Evolutionary conservation across 768 basidiomycete genomes (phyloP).

Genomic region (Lactarius indigo): DNA sequence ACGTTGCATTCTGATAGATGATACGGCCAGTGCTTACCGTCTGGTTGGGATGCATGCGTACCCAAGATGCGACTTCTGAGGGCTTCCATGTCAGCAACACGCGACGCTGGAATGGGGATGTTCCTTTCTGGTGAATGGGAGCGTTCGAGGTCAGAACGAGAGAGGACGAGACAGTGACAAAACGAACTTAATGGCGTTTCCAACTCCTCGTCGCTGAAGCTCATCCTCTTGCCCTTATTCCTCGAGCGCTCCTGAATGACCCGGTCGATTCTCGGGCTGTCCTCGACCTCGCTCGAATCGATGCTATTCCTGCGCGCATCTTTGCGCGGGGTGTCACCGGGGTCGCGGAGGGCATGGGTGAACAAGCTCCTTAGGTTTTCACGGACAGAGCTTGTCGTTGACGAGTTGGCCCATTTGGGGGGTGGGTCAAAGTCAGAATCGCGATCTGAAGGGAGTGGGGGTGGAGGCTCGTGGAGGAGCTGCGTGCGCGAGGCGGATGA

Average conservation of each 20-base stretch:
- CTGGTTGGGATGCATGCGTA: conserved; percentile 4
- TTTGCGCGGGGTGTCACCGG: conserved; percentile 19
- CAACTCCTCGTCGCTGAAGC: conserved; percentile 24
- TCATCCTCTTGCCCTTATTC: conserved; percentile 25
- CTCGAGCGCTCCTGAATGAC: conserved; percentile 23
- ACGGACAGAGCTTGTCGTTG: conserved; percentile 14
- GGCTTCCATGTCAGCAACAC: conserved; percentile 22
- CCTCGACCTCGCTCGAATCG: conserved; percentile 27
- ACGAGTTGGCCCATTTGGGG: conserved; percentile 18
- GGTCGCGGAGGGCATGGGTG: conserved; percentile 20
- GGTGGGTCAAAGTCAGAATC: conserved; percentile 27
- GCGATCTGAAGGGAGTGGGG: conserved; percentile 22
- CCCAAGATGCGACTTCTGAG: conserved; percentile 16
- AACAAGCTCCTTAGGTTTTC: conserved; percentile 23
- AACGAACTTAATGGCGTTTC: conserved; percentile 23
- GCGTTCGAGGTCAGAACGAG: not conserved
- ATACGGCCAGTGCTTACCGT: conserved; percentile 7
- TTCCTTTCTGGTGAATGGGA: not conserved
- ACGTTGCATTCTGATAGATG: not conserved
- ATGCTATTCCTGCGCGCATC: conserved; percentile 24
- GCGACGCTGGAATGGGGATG: conserved; percentile 11
- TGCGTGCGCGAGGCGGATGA: conserved; percentile 21
- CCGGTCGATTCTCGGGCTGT: conserved; percentile 24
- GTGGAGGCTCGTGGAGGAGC: conserved; percentile 23
- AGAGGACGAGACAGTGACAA: not conserved